These are phyloP conservation scores for Biscutella laevigata DNA, from an alignment of 441 rosid genomes.

Conservation along the genomic window DNA sequence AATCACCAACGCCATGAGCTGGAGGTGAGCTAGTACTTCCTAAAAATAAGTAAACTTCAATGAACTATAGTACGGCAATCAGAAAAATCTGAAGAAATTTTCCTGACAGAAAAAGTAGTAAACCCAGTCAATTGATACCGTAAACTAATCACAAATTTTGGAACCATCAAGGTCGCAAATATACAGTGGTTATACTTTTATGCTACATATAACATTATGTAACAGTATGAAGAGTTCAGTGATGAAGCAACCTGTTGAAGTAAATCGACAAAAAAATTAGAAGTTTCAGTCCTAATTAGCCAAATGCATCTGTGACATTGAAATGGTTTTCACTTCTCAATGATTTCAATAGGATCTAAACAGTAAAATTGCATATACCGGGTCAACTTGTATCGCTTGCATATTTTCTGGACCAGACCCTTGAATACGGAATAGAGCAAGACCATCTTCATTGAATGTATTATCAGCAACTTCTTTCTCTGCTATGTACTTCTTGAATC, in stretches of 20 bases:
- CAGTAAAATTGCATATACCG: conserved; percentile 26
- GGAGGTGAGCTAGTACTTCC: conserved; percentile 32
- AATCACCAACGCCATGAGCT: conserved; percentile 46
- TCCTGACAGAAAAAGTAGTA: background rate
- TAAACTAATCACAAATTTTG: conserved; percentile 4
- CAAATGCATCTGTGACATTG: background rate
- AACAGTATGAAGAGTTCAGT: conserved; percentile 74
- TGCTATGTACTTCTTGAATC: conserved; percentile 48
- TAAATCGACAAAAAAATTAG: background rate
- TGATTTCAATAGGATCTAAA: conserved; percentile 8
- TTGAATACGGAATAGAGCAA: conserved; percentile 74
- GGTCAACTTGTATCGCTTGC: conserved; percentile 91
- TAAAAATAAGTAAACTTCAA: conserved; percentile 27
- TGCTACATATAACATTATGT: conserved; percentile 30
- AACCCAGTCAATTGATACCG: background rate
- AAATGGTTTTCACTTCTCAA: conserved; percentile 3
- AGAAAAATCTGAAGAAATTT: background rate
- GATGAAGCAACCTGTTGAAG: conserved; percentile 59
- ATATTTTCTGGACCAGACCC: conserved; percentile 62
- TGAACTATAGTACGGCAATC: conserved; percentile 8
- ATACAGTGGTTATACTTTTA: background rate
- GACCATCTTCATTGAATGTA: conserved; percentile 47
- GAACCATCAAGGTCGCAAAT: conserved; percentile 7
- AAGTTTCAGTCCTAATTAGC: background rate
- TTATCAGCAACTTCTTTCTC: conserved; percentile 50